Conservation (phyloP, 306 rosid genomes). For the Alnus rubra region DNA sequence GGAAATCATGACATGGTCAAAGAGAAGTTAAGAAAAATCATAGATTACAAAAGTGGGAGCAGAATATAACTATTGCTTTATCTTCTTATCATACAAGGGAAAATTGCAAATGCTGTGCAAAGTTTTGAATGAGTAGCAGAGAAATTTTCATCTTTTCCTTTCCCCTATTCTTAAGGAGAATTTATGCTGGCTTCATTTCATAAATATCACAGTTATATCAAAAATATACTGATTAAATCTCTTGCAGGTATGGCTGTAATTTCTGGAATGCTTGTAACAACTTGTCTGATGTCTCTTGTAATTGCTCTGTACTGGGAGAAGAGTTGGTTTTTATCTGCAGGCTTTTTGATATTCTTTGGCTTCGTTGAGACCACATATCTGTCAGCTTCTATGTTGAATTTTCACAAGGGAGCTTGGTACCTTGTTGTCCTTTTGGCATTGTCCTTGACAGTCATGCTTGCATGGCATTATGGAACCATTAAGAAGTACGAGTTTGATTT, state of each 20-base stretch:
- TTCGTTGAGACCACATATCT: constrained; percentile 59
- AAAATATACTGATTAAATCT: constrained; percentile 8
- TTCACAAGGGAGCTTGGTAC: constrained; percentile 85
- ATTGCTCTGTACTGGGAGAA: constrained; percentile 82
- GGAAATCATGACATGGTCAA: too few species aligned
- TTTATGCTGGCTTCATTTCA: too few species aligned
- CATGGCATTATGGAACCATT: constrained; percentile 83
- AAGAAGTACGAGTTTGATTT: constrained; percentile 77
- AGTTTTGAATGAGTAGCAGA: too few species aligned
- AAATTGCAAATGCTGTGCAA: too few species aligned
- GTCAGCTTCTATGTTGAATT: constrained; percentile 61
- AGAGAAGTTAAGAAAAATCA: too few species aligned
- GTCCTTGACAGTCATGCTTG: constrained; percentile 62
- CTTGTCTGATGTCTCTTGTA: constrained; percentile 71
- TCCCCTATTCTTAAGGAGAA: too few species aligned
- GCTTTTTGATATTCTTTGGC: constrained; percentile 59
- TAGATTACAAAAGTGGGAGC: too few species aligned
- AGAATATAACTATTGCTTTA: too few species aligned
- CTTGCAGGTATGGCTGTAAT: constrained; percentile 66
- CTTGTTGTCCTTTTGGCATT: constrained; percentile 54
- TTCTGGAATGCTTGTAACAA: constrained; percentile 78
- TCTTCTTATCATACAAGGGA: too few species aligned
- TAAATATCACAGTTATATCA: background rate
- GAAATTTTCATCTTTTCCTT: too few species aligned
- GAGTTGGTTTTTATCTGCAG: constrained; percentile 42